Base-by-base conservation (phyloP, 306 rosid species). In the Cotoneaster glaucophyllus region DNA sequence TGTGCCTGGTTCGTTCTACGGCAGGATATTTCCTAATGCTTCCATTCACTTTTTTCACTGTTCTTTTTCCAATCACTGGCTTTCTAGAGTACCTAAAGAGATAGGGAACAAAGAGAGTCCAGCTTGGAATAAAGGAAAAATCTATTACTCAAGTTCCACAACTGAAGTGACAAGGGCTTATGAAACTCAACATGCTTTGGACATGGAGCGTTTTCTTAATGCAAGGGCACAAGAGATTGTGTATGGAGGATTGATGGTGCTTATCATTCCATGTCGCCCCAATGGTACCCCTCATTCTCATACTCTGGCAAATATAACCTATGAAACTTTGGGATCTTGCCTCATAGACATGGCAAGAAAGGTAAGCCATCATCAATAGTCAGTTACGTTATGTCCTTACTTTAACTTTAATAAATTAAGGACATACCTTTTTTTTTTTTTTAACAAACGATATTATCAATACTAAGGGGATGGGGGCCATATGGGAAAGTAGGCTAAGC, bases 201-300 rank as follows among this genome's bases (percentile, higher is more conserved):
- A 84, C 37, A 74, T 84, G 80, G 80, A 77, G 44, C 12, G 44
- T 6, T 80, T 80, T 45, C 28, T 81, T 54, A 21, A 34, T 6
- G 70, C 80, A 10, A 69, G 83, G 54, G 83, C 82, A 2, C 34
- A 81, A 17, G 78, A 84, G 75, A 11, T 84, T 58, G 85, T 74
- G 6, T 3, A 8, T 21, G 87, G 75, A 64, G 87, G 84, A 5
- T 11, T 84, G 0, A 31, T 84, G 79, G 68, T 59, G 8, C 48
- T 84, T 14, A 61, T 39, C 13, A 2, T 68, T 19, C 65, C 26
- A 19, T 82, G 75, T 3, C 69, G 52, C 57, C 67, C 61, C 1
- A n/a, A 64, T 24, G 79, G 31, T 2, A 18, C 22, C 2, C 74
- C 74, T 21, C 69, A 68, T 34, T 79, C 78, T n/a, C 57, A 66